Base-by-base conservation (phyloP, 441 rosid genomes). In the Daphne laureola region DNA sequence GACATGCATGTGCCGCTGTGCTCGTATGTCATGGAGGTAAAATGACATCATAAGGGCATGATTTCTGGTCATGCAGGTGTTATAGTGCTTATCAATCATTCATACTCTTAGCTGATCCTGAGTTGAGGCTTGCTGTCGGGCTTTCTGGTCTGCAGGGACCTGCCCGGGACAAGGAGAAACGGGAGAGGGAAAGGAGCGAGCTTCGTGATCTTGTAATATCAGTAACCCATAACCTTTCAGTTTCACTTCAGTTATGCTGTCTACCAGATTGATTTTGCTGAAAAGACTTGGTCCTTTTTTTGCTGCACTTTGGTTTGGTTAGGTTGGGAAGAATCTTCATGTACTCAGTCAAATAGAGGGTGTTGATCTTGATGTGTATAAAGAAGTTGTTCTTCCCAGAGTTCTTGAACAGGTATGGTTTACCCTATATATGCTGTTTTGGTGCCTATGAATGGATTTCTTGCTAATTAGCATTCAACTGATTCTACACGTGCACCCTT, bases 71-170 rank as follows among this genome's bases (percentile, higher is more conserved):
- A 81, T 59, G 84, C 84, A 75, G 85, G 87, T 75, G 74, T 78
- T 77, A 69, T 81, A 67, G 69, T 81, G 80, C 81, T 78, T 81
- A 81, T 84, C 79, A 78, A 74, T 79, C 79, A 78, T 78, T 76
- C 76, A 71, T 65, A 58, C 76, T 76, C 81, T 81, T 81, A 72
- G 82, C 80, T 81, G 82, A 81, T 75, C 82, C 79, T 84, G 81
- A 70, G 79, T 76, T 82, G 86, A 84, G 78, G 81, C 78, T 78
- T 81, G 84, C 84, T 82, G 67, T 82, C 68, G 80, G 89, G 80
- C 76, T 79, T 82, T 82, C 84, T 84, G 79, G 86, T 82, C 80
- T 84, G 89, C 89, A 84, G 93, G 93, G 89, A 73, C 89, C 93
- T 74, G 73, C 80, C 78, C 86, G 93, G 63, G 93, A 73, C 42